phyloP scores from a whole-genome alignment of 192 early-diverging fungal genomes.

The Podila minutissima region DNA sequence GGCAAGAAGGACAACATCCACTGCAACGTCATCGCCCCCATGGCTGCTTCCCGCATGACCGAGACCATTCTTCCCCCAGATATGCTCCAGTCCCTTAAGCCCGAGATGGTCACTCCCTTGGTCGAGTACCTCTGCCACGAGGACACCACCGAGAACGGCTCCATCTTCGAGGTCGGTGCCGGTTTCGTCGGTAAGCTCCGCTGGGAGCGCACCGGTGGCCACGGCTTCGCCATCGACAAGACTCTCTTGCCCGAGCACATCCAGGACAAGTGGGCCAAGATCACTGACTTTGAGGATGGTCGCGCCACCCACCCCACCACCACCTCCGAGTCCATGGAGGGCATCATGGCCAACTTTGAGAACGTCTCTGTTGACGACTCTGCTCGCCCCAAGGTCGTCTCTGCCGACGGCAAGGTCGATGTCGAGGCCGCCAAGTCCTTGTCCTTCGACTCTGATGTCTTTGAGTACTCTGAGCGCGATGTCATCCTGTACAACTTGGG shows the following conservation, averaged over 20 bases:
- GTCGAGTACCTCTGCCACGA: constrained; percentile 96
- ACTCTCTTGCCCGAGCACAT: constrained; percentile 89
- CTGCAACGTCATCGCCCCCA: constrained; percentile 94
- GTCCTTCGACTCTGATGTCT: constrained; percentile 63
- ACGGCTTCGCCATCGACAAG: constrained; percentile 88
- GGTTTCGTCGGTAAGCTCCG: constrained; percentile 96
- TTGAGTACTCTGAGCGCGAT: constrained; percentile 88
- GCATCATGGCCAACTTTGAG: constrained; percentile 86
- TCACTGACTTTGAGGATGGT: constrained; percentile 96
- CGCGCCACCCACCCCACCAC: constrained; percentile 87
- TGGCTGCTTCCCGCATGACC: constrained; percentile 98
- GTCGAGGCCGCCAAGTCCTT: constrained; percentile 70
- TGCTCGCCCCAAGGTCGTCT: constrained; percentile 49
- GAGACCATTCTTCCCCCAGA: constrained; percentile 97
- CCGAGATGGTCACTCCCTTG: constrained; percentile 95
- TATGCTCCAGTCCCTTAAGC: constrained; percentile 93
- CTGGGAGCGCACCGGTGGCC: constrained; percentile 95
- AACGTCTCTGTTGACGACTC: constrained; percentile 58
- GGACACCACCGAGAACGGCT: constrained; percentile 82
- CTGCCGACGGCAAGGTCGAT: constrained; percentile 63
- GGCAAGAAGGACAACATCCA: constrained; percentile 95
- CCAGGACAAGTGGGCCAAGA: constrained; percentile 77
- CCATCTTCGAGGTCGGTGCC: constrained; percentile 96
- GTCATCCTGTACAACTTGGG: constrained; percentile 95
- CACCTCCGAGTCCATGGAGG: constrained; percentile 83